phyloP scores from a whole-genome alignment of 805 yeast genomes.

The Candida multigemmis region DNA sequence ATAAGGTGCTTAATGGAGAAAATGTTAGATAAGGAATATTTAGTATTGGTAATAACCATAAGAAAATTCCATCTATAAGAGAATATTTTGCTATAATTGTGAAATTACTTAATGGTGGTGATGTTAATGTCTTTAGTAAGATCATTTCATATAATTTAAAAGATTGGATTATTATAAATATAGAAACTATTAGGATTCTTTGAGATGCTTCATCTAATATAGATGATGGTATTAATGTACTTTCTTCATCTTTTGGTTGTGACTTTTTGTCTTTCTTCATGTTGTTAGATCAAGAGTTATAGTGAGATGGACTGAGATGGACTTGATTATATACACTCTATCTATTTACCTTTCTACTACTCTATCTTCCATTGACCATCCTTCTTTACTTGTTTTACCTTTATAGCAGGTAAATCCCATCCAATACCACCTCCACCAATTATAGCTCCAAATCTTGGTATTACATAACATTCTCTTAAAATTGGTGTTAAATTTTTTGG shows the following conservation, averaged over 20 bases:
- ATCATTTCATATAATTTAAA: constrained; percentile 73
- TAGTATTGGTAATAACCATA: constrained; percentile 65
- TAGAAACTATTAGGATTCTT: constrained; percentile 53
- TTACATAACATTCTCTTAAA: constrained; percentile 80
- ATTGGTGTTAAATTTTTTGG: constrained; percentile 59
- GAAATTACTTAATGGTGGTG: constrained; percentile 38
- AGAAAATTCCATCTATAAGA: constrained; percentile 59
- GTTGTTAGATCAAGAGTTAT: too few relatives aligned
- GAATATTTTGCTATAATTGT: constrained; percentile 64
- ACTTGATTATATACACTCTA: too few relatives aligned
- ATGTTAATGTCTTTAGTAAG: constrained; percentile 38
- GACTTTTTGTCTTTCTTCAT: constrained; percentile 1
- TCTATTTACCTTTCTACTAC: too few relatives aligned
- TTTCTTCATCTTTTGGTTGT: constrained; percentile 2
- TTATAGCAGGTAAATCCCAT: constrained; percentile 79
- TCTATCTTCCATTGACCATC: constrained; percentile 60
- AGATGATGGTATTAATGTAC: constrained; percentile 48
- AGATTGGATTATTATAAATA: constrained; percentile 72
- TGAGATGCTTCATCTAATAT: constrained; percentile 72
- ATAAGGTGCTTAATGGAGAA: constrained; percentile 43
- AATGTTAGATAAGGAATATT: constrained; percentile 71
- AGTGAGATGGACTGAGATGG: too few relatives aligned
- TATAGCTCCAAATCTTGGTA: constrained; percentile 82
- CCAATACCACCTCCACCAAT: constrained; percentile 80
- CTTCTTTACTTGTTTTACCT: constrained; percentile 62